Conservation (phyloP, 129 eudicot species). For the Flaveria linearis region DNA sequence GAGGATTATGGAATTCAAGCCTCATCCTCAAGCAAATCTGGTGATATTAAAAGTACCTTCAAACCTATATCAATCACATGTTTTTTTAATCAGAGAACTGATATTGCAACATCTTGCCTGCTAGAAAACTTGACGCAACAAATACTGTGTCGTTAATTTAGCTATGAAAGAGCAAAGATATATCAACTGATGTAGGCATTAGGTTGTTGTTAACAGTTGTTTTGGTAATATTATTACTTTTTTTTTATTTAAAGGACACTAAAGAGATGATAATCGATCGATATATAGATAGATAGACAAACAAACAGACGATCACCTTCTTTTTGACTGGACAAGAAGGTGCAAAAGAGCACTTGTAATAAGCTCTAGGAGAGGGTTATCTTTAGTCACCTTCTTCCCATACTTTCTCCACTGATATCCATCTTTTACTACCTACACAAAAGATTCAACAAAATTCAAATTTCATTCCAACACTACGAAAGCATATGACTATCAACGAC, state of each 20-base stretch:
- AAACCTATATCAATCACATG: not conserved
- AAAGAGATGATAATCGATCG: not conserved
- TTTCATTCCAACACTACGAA: not conserved
- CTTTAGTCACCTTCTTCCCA: constrained; percentile 86
- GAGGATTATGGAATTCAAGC: no score
- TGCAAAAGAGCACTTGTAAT: constrained; percentile 65
- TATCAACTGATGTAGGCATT: no score
- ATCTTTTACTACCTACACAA: constrained; percentile 60
- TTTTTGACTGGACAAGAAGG: constrained; percentile 83
- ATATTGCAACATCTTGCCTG: no score
- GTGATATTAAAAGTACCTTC: no score
- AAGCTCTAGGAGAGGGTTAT: constrained; percentile 89
- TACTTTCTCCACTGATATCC: constrained; percentile 88
- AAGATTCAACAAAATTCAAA: not conserved
- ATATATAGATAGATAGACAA: no score
- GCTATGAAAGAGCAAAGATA: no score
- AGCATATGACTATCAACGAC: no score
- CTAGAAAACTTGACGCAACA: no score
- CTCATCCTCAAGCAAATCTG: no score
- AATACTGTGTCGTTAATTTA: no score
- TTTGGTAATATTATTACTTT: not conserved
- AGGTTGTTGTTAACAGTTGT: not conserved
- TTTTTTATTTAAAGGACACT: not conserved
- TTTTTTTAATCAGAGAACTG: not conserved
- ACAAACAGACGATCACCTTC: constrained; percentile 43